A percentile compares a stretch with the other conserved stretches of the same genome.
These are phyloP conservation scores for Nitzschia sp. DNA, from an alignment of 108 stramenopile species.

Conservation along the genomic window DNA sequence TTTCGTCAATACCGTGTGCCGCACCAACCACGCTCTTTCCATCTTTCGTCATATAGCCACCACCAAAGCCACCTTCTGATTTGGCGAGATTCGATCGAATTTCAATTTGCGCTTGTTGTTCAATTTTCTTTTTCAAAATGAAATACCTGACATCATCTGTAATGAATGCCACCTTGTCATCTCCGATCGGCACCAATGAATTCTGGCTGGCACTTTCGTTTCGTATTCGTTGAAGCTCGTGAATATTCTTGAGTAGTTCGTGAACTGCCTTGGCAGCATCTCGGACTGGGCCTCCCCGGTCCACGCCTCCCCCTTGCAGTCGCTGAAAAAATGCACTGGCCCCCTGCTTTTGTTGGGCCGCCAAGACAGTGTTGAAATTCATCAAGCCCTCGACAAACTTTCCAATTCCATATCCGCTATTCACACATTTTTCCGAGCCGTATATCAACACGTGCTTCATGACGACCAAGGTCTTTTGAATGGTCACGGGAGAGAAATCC, in stretches of 20 bases:
- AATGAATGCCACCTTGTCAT: slow-evolving; percentile 45
- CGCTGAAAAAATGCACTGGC: slow-evolving; percentile 29
- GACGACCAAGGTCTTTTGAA: slow-evolving; percentile 55
- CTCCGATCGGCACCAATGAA: slow-evolving; percentile 61
- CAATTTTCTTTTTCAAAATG: slow-evolving; percentile 42
- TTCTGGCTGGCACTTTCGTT: slow-evolving; percentile 48
- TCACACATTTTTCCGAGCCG: slow-evolving; percentile 54
- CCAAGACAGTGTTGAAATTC: slow-evolving; percentile 56
- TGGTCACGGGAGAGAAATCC: slow-evolving; percentile 36
- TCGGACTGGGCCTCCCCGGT: slow-evolving; percentile 57
- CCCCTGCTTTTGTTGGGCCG: slow-evolving; percentile 42
- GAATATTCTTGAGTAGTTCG: slow-evolving; percentile 34
- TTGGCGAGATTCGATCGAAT: slow-evolving; percentile 57
- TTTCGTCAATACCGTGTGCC: slow-evolving; percentile 69
- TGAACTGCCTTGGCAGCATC: slow-evolving; percentile 41
- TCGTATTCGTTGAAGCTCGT: slow-evolving; percentile 41
- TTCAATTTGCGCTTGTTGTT: slow-evolving; percentile 33
- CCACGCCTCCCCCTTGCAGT: slow-evolving; percentile 66
- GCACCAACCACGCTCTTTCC: slow-evolving; percentile 61
- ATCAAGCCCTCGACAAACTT: slow-evolving; percentile 29
- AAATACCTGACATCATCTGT: slow-evolving; percentile 53
- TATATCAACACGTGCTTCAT: slow-evolving; percentile 51
- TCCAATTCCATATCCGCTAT: slow-evolving; percentile 36
- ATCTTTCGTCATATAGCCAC: slow-evolving; percentile 44
- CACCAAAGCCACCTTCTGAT: slow-evolving; percentile 59